Evolutionary conservation across 352 stramenopile genomes (phyloP).

Genomic region (Phytophthora hybrid): DNA sequence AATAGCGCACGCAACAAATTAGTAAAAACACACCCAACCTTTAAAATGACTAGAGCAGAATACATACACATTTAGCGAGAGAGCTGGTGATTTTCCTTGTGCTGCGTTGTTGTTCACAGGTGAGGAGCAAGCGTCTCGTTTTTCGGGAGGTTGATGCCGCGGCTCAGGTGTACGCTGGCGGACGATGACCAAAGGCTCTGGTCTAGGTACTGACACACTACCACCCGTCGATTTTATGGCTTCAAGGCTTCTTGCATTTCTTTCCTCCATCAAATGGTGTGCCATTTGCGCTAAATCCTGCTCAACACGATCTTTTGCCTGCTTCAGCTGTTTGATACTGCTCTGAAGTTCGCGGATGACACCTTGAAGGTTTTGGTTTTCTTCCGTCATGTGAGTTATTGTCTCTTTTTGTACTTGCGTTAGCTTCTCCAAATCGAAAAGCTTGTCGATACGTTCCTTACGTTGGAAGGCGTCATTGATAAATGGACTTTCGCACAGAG

Average conservation of each 20-base stretch:
- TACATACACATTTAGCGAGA: constrained; percentile 30
- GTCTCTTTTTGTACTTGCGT: constrained; percentile 80
- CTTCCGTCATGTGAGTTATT: constrained; percentile 73
- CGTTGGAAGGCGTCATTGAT: constrained; percentile 93
- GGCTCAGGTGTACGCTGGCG: constrained; percentile 16
- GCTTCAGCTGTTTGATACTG: constrained; percentile 84
- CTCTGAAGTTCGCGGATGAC: constrained; percentile 86
- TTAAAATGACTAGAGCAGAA: neutral
- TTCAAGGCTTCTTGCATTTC: constrained; percentile 49
- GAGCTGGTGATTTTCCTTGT: neutral
- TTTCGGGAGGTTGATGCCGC: constrained; percentile 39
- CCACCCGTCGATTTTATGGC: constrained; percentile 34
- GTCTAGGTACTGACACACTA: constrained; percentile 18
- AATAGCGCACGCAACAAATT: constrained; percentile 9
- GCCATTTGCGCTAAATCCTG: constrained; percentile 67
- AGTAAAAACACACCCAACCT: neutral
- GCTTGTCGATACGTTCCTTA: constrained; percentile 87
- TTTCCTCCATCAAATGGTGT: constrained; percentile 77
- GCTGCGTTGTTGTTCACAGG: constrained; percentile 47
- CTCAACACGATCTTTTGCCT: constrained; percentile 75
- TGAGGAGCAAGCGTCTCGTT: constrained; percentile 71
- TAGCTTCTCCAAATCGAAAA: constrained; percentile 87
- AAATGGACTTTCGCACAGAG: constrained; percentile 93
- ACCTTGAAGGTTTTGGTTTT: constrained; percentile 85
- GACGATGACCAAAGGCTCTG: constrained; percentile 27